phyloP scores from a whole-genome alignment of 2,329 filamentous ascomycete species.

The Aspergillus pseudotamarii region DNA sequence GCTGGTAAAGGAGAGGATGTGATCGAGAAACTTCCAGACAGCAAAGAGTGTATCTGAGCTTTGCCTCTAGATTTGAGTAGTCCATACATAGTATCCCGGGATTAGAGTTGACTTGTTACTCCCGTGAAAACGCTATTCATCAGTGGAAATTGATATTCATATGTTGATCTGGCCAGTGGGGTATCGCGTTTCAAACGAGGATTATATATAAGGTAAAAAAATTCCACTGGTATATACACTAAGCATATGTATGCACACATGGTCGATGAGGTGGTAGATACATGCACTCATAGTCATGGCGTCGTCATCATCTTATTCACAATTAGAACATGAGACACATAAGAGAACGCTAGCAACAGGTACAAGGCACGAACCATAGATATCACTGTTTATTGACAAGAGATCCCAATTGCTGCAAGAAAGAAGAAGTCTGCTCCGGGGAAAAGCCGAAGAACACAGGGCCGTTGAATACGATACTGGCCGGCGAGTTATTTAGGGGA shows the following conservation, averaged over 20 bases:
- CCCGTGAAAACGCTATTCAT: background rate
- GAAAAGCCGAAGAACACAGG: slow-evolving; percentile 93
- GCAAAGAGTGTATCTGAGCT: background rate
- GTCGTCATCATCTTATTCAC: background rate
- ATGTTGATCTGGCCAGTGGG: background rate
- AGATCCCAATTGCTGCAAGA: slow-evolving; percentile 63
- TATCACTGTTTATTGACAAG: slow-evolving; percentile 15
- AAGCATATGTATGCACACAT: background rate
- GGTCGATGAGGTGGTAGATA: background rate
- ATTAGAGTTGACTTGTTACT: background rate
- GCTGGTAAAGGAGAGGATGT: background rate
- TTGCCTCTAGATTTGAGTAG: background rate
- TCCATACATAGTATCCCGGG: background rate
- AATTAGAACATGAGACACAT: background rate
- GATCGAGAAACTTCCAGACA: background rate
- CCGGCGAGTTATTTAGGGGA: slow-evolving; percentile 30
- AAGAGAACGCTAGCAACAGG: background rate
- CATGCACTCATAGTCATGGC: background rate
- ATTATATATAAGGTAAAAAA: background rate
- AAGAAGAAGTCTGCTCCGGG: slow-evolving; percentile 75
- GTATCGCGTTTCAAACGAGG: background rate
- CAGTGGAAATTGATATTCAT: background rate
- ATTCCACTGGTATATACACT: background rate
- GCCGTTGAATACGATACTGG: slow-evolving; percentile 85
- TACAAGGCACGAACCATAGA: background rate